phyloP scores from a whole-genome alignment of 306 rosid species.

The Psophocarpus tetragonolobus region DNA sequence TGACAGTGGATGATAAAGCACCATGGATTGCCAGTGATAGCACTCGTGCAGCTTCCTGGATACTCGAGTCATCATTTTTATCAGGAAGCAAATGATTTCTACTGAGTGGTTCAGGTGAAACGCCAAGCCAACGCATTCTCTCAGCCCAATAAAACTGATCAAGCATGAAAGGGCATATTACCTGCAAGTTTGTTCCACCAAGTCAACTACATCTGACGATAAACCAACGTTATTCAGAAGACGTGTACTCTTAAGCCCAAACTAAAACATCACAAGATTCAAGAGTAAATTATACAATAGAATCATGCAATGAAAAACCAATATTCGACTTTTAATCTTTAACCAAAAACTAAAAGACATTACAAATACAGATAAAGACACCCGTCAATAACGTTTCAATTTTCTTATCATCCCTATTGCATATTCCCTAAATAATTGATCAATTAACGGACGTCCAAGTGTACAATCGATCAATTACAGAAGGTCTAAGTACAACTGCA shows the following conservation, averaged over 20 bases:
- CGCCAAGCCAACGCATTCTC: conserved; percentile 88
- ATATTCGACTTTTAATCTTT: conserved; percentile 2
- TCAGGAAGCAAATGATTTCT: conserved; percentile 67
- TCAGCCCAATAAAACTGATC: conserved; percentile 95
- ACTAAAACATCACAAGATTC: background rate
- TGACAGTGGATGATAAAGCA: conserved; percentile 61
- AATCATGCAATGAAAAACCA: conserved; percentile 1
- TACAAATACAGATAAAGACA: background rate
- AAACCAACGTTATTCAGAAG: background rate
- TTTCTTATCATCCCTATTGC: background rate
- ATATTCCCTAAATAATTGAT: conserved; percentile 1
- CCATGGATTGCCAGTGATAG: conserved; percentile 53
- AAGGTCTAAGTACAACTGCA: background rate
- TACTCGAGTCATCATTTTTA: conserved; percentile 36
- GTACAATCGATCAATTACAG: background rate
- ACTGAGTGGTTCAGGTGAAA: conserved; percentile 72
- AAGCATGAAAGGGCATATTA: conserved; percentile 74
- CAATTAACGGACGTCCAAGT: background rate
- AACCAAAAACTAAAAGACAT: background rate
- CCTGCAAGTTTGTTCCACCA: conserved; percentile 49
- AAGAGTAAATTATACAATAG: conserved; percentile 9
- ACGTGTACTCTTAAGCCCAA: background rate
- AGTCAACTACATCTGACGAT: conserved; percentile 11
- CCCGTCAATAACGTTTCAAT: background rate
- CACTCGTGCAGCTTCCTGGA: conserved; percentile 58